Percentiles rank a stretch among this genome's conserved stretches.
Conservation (phyloP, 2,329 filamentous ascomycete species). For the Fusarium sp. region DNA sequence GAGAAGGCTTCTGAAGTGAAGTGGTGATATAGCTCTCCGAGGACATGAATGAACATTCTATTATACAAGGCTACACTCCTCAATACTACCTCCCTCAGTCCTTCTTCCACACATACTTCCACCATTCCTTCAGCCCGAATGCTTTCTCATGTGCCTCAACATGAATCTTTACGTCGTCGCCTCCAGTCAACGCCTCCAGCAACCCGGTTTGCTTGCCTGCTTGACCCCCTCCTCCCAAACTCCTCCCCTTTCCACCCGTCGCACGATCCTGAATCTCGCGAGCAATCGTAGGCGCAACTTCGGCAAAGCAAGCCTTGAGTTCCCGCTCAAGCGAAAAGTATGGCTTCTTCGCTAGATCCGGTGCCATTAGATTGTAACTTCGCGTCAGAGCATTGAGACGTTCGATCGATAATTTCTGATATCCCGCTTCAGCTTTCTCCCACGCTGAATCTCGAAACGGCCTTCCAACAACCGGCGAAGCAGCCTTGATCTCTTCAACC, state of each 20-base stretch:
- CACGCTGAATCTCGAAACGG: slow-evolving; percentile 85
- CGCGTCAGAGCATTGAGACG: slow-evolving; percentile 84
- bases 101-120: slow-evolving; percentile 78
- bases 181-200: slow-evolving; percentile 68
- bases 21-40: not conserved
- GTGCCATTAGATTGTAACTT: slow-evolving; percentile 95
- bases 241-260: slow-evolving; percentile 51
- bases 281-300: slow-evolving; percentile 82
- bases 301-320: slow-evolving; percentile 82
- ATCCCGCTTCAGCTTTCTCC: slow-evolving; percentile 77
- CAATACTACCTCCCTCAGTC: slow-evolving; percentile 1
- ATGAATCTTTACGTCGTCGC: slow-evolving; percentile 66
- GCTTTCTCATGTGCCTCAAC: slow-evolving; percentile 79
- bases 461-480: slow-evolving; percentile 49
- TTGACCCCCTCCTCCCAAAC: slow-evolving; percentile 46
- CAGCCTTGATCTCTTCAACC: slow-evolving; percentile 43
- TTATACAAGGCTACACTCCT: not conserved
- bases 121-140: slow-evolving; percentile 91
- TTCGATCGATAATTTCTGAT: slow-evolving; percentile 79
- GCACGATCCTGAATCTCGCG: slow-evolving; percentile 79
- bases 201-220: slow-evolving; percentile 59
- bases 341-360: slow-evolving; percentile 90
- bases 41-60: not conserved
- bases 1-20: not conserved
- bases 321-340: slow-evolving; percentile 89